A percentile compares a stretch with the other conserved stretches of the same genome.
These are phyloP conservation scores for Termitomyces sp. DNA, from an alignment of 1,284 basidiomycete genomes.

Conservation along the genomic window DNA sequence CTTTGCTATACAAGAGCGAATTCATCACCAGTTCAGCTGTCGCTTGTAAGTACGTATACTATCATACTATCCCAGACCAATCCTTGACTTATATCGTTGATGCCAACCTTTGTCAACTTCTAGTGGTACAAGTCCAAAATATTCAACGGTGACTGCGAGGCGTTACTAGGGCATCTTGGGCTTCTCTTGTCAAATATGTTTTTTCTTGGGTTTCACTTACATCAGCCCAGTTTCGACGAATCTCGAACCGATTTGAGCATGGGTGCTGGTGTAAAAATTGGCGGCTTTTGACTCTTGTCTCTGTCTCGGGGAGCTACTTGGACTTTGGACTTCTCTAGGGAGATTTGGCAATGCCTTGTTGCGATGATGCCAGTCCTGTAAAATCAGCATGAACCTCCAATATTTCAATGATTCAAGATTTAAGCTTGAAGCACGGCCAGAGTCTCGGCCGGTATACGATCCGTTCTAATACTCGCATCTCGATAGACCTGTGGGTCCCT, in stretches of 20 bases:
- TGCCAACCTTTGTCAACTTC: no score
- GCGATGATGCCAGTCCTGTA: not conserved
- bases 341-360: not conserved
- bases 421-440: not conserved
- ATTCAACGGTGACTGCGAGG: no score
- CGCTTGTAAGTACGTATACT: no score
- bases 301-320: not conserved
- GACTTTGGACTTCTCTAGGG: not conserved
- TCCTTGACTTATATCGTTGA: no score
- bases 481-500: no score
- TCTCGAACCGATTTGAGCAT: not conserved
- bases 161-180: no score
- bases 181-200: no score
- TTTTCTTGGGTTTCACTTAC: not conserved
- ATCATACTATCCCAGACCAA: no score
- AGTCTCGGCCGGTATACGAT: not conserved
- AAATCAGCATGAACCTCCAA: not conserved
- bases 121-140: no score
- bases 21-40: no score
- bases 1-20: no score
- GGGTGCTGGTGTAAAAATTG: not conserved
- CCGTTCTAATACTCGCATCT: no score
- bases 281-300: not conserved
- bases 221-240: not conserved
- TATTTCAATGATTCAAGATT: not conserved